These are phyloP conservation scores for Echites panduratus DNA, from an alignment of 257 asterid species.

Conservation along the genomic window DNA sequence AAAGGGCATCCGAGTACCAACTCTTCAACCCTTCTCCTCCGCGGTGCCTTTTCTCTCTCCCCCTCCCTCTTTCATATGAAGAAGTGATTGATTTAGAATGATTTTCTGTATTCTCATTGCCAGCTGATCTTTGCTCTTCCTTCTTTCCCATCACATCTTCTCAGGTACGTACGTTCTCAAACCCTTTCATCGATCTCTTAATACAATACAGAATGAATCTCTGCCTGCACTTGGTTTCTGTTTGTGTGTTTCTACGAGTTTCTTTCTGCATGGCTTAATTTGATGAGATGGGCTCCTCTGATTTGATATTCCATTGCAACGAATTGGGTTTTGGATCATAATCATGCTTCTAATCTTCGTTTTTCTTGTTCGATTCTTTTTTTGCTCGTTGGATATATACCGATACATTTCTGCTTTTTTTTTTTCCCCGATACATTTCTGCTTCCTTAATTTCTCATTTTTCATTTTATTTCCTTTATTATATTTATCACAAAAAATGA, in stretches of 20 bases:
- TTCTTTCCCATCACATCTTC: slow-evolving; percentile 16
- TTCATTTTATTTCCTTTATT: no score
- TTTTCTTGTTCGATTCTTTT: background rate
- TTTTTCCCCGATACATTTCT: background rate
- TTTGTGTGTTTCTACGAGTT: background rate
- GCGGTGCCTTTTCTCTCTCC: slow-evolving; percentile 11
- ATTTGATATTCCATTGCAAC: background rate
- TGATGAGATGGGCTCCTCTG: background rate
- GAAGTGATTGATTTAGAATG: slow-evolving; percentile 5
- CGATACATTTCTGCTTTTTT: background rate
- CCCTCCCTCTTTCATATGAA: slow-evolving; percentile 4
- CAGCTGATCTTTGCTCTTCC: slow-evolving; percentile 23
- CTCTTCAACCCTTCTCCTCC: slow-evolving; percentile 18
- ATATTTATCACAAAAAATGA: no score
- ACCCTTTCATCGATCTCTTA: no score
- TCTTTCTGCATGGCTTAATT: background rate
- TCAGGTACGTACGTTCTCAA: slow-evolving; percentile 21
- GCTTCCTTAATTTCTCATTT: background rate
- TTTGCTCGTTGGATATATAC: background rate
- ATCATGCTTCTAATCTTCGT: background rate
- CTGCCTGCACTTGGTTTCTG: no score
- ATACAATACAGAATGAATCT: no score
- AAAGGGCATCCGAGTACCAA: slow-evolving; percentile 27
- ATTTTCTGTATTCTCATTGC: slow-evolving; percentile 18
- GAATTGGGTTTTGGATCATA: background rate